A percentile compares a stretch with the other conserved stretches of the same genome.
phyloP scores from a whole-genome alignment of 305 asterid genomes.

The Petunia hybrid region DNA sequence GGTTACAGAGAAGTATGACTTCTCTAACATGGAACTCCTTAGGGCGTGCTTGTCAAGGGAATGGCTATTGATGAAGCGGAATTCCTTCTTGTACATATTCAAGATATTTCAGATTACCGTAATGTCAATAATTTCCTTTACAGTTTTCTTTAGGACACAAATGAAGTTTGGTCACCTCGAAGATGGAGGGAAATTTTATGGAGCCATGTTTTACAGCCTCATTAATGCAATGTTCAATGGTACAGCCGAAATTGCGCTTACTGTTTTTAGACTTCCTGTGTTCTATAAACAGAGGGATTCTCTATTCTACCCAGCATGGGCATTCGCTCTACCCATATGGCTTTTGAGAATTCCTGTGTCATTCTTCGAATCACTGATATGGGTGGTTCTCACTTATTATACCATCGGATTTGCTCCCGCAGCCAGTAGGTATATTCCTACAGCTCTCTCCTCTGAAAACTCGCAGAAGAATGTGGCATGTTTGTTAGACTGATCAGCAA shows the following conservation, averaged over 20 bases:
- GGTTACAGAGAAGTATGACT: slow-evolving; percentile 80
- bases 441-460: slow-evolving; percentile 28
- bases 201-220: slow-evolving; percentile 83
- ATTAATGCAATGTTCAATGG: slow-evolving; percentile 92
- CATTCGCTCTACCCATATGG: slow-evolving; percentile 89
- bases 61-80: slow-evolving; percentile 86
- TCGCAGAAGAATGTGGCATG: background rate
- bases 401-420: slow-evolving; percentile 93
- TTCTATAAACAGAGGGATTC: slow-evolving; percentile 88
- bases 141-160: slow-evolving; percentile 89
- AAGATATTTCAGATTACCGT: slow-evolving; percentile 86
- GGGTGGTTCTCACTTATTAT: slow-evolving; percentile 87
- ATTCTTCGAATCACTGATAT: slow-evolving; percentile 76
- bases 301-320: slow-evolving; percentile 93
- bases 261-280: slow-evolving; percentile 79
- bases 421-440: slow-evolving; percentile 63
- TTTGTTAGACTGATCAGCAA: slow-evolving; percentile 6
- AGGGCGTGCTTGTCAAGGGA: slow-evolving; percentile 84
- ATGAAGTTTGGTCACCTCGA: slow-evolving; percentile 67
- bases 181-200: slow-evolving; percentile 80
- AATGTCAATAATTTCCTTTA: slow-evolving; percentile 80
- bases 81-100: slow-evolving; percentile 78
- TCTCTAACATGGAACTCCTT: slow-evolving; percentile 78
- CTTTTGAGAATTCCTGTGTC: slow-evolving; percentile 82
- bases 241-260: slow-evolving; percentile 82